Evolutionary conservation across 2,329 filamentous ascomycete species (phyloP), one percentile per base, ranked within the genome.

Genomic region (Monascus ruber): DNA sequence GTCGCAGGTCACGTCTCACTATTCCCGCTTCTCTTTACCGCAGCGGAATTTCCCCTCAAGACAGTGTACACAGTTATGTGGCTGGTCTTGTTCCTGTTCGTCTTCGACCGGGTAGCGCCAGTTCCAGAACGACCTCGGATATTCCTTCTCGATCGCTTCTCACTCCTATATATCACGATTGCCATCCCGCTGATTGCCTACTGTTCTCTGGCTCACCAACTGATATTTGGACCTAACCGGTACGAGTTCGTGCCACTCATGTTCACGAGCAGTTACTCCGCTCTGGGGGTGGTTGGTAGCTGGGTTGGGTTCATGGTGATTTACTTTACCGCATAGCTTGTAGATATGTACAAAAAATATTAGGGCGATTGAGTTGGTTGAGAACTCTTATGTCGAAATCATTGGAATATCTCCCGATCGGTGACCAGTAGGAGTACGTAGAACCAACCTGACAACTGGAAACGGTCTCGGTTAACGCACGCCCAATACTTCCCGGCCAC

Each of bases 271-370:
- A 83, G 85, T 8, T 98, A 96, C 62, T 85, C 83, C 28, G 91
- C 91, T 4, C 70, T 96, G 42, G 91, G 91, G n/a, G 88, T 96
- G 1, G 79, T 95, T 11, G 87, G 86, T 3, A 96, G 91, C 64
- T 96, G 89, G 89, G 54, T 95, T 32, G 88, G 91, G 6, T 95
- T 94, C 59, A 77, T 88, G 68, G 84, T 94, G 27, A 87, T 96
- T 37, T 96, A 89, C 64, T 88, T 95, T 52, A 73, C 68, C n/a
- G 60, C 55, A 39, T 64, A 56, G 17, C 17, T 17, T 17, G 17
- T 17, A 17, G 17, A 17, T 17, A 17, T 17, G 17, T 17, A 3
- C 17, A 17, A 17, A 17, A 17, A 17, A 17, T 17, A 17, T 17
- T 17, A 17, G 17, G 17, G 17, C 17, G 17, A 17, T 17, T 17